Evolutionary conservation across 2,329 filamentous ascomycete species (phyloP).

Genomic region (Cyphellophora attinorum): DNA sequence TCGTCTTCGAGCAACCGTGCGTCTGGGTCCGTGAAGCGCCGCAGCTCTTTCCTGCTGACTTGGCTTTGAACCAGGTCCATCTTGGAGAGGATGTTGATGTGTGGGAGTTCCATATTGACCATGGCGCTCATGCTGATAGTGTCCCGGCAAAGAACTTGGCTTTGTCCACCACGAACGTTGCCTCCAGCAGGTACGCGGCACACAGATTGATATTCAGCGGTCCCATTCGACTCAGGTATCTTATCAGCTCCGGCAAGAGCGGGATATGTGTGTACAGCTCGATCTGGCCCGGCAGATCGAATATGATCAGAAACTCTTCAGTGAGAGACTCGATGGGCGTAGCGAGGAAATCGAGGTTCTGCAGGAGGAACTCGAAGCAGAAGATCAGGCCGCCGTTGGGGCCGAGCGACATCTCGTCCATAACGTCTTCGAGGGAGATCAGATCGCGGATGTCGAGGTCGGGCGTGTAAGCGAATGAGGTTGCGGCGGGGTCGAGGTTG

Average conservation of each 20-base stretch:
- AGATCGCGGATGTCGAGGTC: constrained; percentile 94
- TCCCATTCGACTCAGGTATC: constrained; percentile 68
- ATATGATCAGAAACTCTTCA: constrained; percentile 93
- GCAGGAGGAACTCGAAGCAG: constrained; percentile 91
- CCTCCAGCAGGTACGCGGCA: constrained; percentile 88
- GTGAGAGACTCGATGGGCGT: constrained; percentile 75
- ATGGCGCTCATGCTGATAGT: constrained; percentile 93
- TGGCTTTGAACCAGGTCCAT: constrained; percentile 95
- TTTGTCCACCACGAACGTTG: constrained; percentile 88
- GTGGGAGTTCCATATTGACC: constrained; percentile 95
- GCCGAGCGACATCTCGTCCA: constrained; percentile 86
- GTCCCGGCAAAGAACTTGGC: constrained; percentile 97
- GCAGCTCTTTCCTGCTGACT: constrained; percentile 76
- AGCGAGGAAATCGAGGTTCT: constrained; percentile 86
- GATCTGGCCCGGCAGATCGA: constrained; percentile 98
- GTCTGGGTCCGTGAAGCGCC: constrained; percentile 83
- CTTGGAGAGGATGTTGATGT: constrained; percentile 93
- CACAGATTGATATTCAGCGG: constrained; percentile 84
- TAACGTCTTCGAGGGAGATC: constrained; percentile 87
- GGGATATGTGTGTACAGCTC: constrained; percentile 97
- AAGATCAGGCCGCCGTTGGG: constrained; percentile 91
- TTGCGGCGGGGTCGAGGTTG: constrained; percentile 94
- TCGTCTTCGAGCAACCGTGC: constrained; percentile 73
- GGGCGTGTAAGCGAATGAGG: constrained; percentile 81
- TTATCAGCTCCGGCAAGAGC: constrained; percentile 74